These are phyloP conservation scores for Rhizopogon vesiculosus DNA, from an alignment of 768 basidiomycete species.

Conservation along the genomic window DNA sequence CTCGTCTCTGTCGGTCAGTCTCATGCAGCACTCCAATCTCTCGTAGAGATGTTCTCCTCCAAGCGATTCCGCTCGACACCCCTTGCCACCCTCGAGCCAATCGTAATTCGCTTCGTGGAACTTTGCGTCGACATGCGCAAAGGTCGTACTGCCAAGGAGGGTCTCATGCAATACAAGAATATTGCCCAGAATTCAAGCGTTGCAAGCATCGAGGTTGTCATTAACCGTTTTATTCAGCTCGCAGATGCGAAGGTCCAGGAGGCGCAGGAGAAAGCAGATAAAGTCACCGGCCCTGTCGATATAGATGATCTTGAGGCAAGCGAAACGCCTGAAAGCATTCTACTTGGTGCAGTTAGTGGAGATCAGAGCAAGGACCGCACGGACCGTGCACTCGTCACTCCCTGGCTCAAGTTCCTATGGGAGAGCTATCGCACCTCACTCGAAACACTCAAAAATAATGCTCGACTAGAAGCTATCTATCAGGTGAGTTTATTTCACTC, in stretches of 20 bases:
- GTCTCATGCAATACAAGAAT: conserved; percentile 96
- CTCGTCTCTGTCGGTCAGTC: conserved; percentile 90
- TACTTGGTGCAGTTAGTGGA: conserved; percentile 83
- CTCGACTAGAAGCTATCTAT: conserved; percentile 87
- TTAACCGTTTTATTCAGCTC: conserved; percentile 78
- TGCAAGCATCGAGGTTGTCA: conserved; percentile 86
- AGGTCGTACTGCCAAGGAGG: conserved; percentile 90
- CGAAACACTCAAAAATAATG: conserved; percentile 95
- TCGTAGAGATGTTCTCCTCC: conserved; percentile 88
- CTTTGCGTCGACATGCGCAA: conserved; percentile 95
- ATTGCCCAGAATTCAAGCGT: conserved; percentile 93
- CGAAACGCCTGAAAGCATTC: conserved; percentile 90
- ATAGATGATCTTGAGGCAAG: conserved; percentile 95
- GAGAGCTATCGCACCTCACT: conserved; percentile 95
- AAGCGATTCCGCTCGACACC: conserved; percentile 95
- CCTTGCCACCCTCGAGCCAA: conserved; percentile 85
- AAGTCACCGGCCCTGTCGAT: conserved; percentile 65
- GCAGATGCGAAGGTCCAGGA: conserved; percentile 80
- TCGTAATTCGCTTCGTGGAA: conserved; percentile 93
- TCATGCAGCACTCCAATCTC: conserved; percentile 83
- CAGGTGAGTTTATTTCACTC: conserved; percentile 52
- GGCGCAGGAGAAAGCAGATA: conserved; percentile 84
- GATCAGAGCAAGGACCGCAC: conserved; percentile 94
- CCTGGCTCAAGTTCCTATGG: conserved; percentile 99
- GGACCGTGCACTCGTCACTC: conserved; percentile 91